Evolutionary conservation across 192 early-diverging fungal species (phyloP), one percentile per base, ranked within the genome.

Genomic region (Funneliformis mosseae): DNA sequence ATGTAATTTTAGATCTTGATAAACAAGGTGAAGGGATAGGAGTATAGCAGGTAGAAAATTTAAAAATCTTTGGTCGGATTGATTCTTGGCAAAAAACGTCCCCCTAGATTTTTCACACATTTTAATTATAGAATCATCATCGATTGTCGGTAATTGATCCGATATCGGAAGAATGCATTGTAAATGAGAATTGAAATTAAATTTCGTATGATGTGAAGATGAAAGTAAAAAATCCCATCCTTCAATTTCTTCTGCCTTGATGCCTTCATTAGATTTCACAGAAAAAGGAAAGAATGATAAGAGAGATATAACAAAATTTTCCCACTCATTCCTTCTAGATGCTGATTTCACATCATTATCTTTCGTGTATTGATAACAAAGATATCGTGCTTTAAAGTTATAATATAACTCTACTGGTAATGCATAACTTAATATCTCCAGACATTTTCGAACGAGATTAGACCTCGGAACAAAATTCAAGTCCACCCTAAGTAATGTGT

Each of bases 1-100:
- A 74, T 85, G 82, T 25, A 89, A 76, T 60, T 85, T 86, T 21
- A 90, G 55, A 78, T 92, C 88, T 43, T 91, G 90, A 73, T 89
- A 87, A 25, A 92, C 81, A 0, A 92, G 79, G 78, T 92, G 91
- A 5, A 92, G 72, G 0, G 85, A 74, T 10, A 83, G 60, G 5
- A 91, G 74, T 48, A 90, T 77, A 16, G 60, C 70, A 7, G 72
- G 73, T 48, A 91, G 81, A 76, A 81, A 88, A 42, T 12, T 46
- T 7, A 42, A 33, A 23, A 46, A 77, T 66, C 38, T 86, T 81
- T 38, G 80, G 27, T 18, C 77, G 74, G 45, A 46, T 76, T 3
- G 73, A 18, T 6, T 67, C 72, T 38, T 59, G 74, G 68, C 11
- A 80, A 63, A 64, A 85, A 42, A 60, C 67, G 80, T 16, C 78